These are phyloP conservation scores for Boletales sp. DNA, from an alignment of 768 basidiomycete genomes.

Conservation along the genomic window DNA sequence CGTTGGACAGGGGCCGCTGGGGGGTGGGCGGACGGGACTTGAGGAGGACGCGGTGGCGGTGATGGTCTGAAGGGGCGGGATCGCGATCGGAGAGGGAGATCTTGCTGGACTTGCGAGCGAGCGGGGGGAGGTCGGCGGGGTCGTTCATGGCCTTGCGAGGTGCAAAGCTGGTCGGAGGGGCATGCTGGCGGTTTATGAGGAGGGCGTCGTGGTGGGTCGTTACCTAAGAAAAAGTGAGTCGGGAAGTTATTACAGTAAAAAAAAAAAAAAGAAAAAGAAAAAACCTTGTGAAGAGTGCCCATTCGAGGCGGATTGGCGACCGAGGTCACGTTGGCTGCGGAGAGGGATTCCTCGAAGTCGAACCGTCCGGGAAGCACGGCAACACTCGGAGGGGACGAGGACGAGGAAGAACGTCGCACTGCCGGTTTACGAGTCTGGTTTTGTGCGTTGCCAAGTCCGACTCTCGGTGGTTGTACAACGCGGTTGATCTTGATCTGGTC, in stretches of 20 bases:
- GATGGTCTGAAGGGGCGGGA: conserved; percentile 4
- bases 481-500: too few relatives aligned
- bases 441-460: conserved; percentile 15
- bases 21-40: conserved; percentile 35
- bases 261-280: too few relatives aligned
- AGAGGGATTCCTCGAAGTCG: conserved; percentile 29
- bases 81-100: conserved; percentile 6
- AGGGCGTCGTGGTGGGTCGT: too few relatives aligned
- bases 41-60: conserved; percentile 24
- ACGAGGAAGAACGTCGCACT: too few relatives aligned
- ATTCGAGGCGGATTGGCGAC: conserved; percentile 30
- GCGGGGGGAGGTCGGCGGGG: conserved; percentile 11
- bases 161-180: too few relatives aligned
- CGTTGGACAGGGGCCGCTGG: conserved; percentile 8
- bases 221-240: too few relatives aligned
- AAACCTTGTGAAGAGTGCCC: not conserved
- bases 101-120: conserved; percentile 16
- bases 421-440: too few relatives aligned
- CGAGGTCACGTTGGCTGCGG: conserved; percentile 27
- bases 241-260: too few relatives aligned
- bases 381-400: not conserved
- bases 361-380: conserved; percentile 28
- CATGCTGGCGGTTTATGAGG: too few relatives aligned
- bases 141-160: too few relatives aligned
- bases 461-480: too few relatives aligned